phyloP scores from a whole-genome alignment of 2,329 filamentous ascomycete genomes.

The Hymenoscyphus infarciens region DNA sequence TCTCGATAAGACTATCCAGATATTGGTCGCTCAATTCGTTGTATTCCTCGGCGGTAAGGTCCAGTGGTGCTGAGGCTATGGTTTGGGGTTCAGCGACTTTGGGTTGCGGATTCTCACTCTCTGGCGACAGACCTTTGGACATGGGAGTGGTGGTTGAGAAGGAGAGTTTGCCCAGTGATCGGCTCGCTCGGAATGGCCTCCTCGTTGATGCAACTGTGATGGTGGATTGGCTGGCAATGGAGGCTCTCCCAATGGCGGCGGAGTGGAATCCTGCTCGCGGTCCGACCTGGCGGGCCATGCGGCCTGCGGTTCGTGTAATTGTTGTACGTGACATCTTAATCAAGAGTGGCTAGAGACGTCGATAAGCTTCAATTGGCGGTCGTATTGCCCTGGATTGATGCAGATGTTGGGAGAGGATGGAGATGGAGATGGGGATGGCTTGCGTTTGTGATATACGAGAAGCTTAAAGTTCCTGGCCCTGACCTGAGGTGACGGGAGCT shows the following conservation, averaged over 20 bases:
- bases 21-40: slow-evolving; percentile 74
- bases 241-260: background rate
- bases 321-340: slow-evolving; percentile 17
- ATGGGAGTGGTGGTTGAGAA: slow-evolving; percentile 38
- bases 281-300: slow-evolving; percentile 9
- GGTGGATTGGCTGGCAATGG: slow-evolving; percentile 6
- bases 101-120: slow-evolving; percentile 50
- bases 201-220: background rate
- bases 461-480: slow-evolving; percentile 18
- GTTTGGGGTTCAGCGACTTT: slow-evolving; percentile 41
- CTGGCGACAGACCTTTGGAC: slow-evolving; percentile 55
- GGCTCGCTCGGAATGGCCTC: background rate
- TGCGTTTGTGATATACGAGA: background rate
- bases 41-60: slow-evolving; percentile 69
- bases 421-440: background rate
- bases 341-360: background rate
- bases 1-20: slow-evolving; percentile 54
- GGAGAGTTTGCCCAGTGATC: slow-evolving; percentile 12
- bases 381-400: background rate
- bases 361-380: background rate
- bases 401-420: too few relatives aligned
- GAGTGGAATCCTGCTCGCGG: background rate
- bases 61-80: slow-evolving; percentile 51
- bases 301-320: slow-evolving; percentile 17
- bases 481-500: too few relatives aligned